phyloP scores from a whole-genome alignment of 2,329 filamentous ascomycete genomes.

The Blumeria hordei region DNA sequence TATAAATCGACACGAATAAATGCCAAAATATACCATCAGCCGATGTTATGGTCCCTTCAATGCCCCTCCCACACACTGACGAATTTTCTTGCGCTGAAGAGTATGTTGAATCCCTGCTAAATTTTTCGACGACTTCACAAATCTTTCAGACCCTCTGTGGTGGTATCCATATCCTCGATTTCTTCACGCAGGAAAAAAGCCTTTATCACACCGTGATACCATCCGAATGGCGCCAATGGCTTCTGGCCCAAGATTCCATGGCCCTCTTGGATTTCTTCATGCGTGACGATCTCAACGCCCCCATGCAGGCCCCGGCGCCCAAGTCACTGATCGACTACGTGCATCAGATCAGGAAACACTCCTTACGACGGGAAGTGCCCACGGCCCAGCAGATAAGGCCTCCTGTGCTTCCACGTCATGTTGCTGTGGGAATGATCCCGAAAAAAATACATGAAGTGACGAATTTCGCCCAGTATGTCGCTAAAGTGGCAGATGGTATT shows the following conservation, averaged over 20 bases:
- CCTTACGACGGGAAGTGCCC: constrained; percentile 37
- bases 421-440: constrained; percentile 77
- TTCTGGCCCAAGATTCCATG: constrained; percentile 46
- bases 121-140: constrained; percentile 49
- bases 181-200: constrained; percentile 67
- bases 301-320: constrained; percentile 9
- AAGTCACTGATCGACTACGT: constrained; percentile 47
- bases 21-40: too few species aligned
- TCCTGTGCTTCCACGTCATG: constrained; percentile 35
- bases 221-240: constrained; percentile 58
- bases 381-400: constrained; percentile 18
- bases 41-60: constrained; percentile 10
- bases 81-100: constrained; percentile 43
- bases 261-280: constrained; percentile 60
- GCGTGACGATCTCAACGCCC: constrained; percentile 39
- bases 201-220: constrained; percentile 61
- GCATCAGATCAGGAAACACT: constrained; percentile 41
- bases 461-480: constrained; percentile 70
- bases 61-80: constrained; percentile 9
- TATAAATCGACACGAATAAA: too few species aligned
- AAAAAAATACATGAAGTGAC: constrained; percentile 92
- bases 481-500: constrained; percentile 33
- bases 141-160: constrained; percentile 78
- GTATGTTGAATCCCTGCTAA: constrained; percentile 56
- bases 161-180: constrained; percentile 91